Conservation (phyloP, 306 rosid species). For the Begonia loranthoides region DNA sequence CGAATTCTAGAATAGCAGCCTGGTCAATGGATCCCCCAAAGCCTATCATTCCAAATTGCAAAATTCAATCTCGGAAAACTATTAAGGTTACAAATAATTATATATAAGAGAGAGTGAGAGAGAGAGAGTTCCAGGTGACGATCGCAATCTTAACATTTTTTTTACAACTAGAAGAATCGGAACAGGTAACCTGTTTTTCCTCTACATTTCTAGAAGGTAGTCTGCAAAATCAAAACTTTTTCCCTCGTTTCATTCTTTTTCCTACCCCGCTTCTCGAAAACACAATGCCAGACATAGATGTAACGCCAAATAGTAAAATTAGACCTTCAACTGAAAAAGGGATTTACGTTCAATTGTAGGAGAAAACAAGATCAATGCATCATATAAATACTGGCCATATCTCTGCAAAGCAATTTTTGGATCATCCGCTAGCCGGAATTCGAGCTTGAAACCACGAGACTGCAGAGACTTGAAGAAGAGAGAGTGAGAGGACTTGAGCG, state of each 20-base stretch:
- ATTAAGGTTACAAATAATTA: no score
- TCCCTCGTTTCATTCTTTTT: no score
- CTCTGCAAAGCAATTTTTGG: slow-evolving; percentile 70
- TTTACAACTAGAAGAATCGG: no score
- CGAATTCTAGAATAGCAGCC: slow-evolving; percentile 75
- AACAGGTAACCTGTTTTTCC: no score
- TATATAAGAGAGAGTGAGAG: no score
- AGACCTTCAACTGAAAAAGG: background rate
- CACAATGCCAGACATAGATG: no score
- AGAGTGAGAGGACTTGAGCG: slow-evolving; percentile 82
- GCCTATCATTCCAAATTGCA: slow-evolving; percentile 28
- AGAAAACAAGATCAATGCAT: slow-evolving; percentile 60
- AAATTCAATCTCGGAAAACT: background rate
- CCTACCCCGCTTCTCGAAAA: no score
- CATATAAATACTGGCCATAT: slow-evolving; percentile 76
- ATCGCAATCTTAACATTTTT: no score
- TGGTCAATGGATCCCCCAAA: slow-evolving; percentile 83
- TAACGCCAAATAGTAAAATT: no score
- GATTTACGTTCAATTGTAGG: slow-evolving; percentile 76
- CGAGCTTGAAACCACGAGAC: slow-evolving; percentile 87
- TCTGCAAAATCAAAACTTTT: no score
- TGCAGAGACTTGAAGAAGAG: slow-evolving; percentile 65
- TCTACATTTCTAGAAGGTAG: no score
- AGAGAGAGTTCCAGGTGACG: no score
- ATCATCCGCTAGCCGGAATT: slow-evolving; percentile 84